phyloP scores from a whole-genome alignment of 768 basidiomycete species.

The Pleurotus cornucopiae region DNA sequence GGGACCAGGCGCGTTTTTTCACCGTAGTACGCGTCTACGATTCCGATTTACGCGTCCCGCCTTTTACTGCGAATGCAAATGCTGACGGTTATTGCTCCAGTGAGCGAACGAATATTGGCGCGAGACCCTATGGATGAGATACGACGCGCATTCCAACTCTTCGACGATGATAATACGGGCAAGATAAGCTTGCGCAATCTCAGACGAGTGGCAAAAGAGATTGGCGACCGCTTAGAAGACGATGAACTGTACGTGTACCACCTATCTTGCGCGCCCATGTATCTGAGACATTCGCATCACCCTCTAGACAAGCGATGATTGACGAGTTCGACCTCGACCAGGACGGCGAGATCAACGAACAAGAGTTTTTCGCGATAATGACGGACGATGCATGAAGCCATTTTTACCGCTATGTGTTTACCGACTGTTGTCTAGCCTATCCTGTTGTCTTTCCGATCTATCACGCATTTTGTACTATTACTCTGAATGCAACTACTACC shows the following conservation, averaged over 20 bases:
- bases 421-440: no score
- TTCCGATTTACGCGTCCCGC: background rate
- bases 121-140: slow-evolving; percentile 98
- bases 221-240: slow-evolving; percentile 92
- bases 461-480: no score
- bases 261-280: background rate
- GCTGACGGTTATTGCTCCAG: slow-evolving; percentile 35
- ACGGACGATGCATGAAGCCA: slow-evolving; percentile 72
- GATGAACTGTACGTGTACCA: slow-evolving; percentile 81
- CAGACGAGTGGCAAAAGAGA: slow-evolving; percentile 91
- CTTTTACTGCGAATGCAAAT: slow-evolving; percentile 14
- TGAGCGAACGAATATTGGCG: slow-evolving; percentile 90
- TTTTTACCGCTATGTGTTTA: no score
- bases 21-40: background rate
- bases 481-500: no score
- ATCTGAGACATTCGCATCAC: background rate
- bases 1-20: background rate
- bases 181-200: slow-evolving; percentile 91
- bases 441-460: no score
- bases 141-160: slow-evolving; percentile 90
- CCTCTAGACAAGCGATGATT: slow-evolving; percentile 94
- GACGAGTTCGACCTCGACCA: slow-evolving; percentile 99
- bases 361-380: slow-evolving; percentile 97
- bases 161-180: slow-evolving; percentile 94
- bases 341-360: slow-evolving; percentile 95